phyloP scores from a whole-genome alignment of 352 stramenopile genomes.

The Phytopythium mirpurense region DNA sequence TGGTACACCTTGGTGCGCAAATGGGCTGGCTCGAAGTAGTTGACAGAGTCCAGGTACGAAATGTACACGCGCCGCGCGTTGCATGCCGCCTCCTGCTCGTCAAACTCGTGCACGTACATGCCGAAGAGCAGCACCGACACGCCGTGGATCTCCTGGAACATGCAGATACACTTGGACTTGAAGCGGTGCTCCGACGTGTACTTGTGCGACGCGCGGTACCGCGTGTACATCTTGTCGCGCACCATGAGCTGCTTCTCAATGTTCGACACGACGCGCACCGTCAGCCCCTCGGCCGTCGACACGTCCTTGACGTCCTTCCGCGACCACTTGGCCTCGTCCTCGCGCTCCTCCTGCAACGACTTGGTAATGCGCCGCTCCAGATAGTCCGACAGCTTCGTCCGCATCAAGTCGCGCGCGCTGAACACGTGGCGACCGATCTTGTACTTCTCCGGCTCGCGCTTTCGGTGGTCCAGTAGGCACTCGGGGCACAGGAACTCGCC shows the following conservation, averaged over 20 bases:
- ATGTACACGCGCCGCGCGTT: constrained; percentile 97
- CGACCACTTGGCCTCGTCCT: constrained; percentile 83
- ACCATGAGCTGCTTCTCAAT: constrained; percentile 96
- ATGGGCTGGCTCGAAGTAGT: constrained; percentile 96
- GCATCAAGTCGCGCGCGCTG: constrained; percentile 93
- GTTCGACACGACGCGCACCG: constrained; percentile 93
- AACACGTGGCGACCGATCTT: constrained; percentile 85
- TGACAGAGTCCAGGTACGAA: constrained; percentile 99
- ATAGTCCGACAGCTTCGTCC: constrained; percentile 93
- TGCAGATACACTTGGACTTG: constrained; percentile 98
- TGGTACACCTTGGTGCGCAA: constrained; percentile 99
- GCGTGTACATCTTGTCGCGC: constrained; percentile 92
- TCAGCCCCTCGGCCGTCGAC: constrained; percentile 88
- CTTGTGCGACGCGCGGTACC: constrained; percentile 91
- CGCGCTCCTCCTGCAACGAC: constrained; percentile 83
- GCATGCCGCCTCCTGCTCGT: constrained; percentile 93
- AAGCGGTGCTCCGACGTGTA: constrained; percentile 88
- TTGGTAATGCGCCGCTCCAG: constrained; percentile 91
- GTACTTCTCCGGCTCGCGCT: constrained; percentile 81
- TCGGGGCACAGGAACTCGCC: constrained; percentile 92
- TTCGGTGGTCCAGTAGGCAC: constrained; percentile 89
- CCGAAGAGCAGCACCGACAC: constrained; percentile 99
- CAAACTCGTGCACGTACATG: constrained; percentile 99
- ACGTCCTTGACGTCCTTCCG: constrained; percentile 85
- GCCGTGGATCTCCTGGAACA: constrained; percentile 99